These are phyloP conservation scores for Pisolithus tinctorius DNA, from an alignment of 768 basidiomycete species.

Conservation along the genomic window DNA sequence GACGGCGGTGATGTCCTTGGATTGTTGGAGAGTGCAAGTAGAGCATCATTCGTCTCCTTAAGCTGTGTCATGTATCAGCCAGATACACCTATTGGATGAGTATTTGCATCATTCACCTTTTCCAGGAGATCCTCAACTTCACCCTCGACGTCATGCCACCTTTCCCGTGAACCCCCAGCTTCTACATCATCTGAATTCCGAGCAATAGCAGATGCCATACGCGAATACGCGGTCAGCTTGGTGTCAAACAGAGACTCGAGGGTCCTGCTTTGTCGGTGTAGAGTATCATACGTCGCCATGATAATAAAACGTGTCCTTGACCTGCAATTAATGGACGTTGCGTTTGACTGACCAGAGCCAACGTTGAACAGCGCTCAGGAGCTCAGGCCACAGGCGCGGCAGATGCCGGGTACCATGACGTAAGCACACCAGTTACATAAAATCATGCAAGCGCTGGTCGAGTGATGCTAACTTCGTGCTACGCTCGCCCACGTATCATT, in stretches of 20 bases:
- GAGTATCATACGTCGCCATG: conserved; percentile 81
- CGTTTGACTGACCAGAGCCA: no score
- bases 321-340: conserved; percentile 11
- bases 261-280: conserved; percentile 88
- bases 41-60: conserved; percentile 79
- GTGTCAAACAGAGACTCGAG: conserved; percentile 89
- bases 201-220: conserved; percentile 66
- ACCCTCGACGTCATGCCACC: conserved; percentile 77
- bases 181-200: conserved; percentile 54
- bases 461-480: no score
- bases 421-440: no score
- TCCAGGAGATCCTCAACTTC: conserved; percentile 83
- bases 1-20: conserved; percentile 61
- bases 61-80: conserved; percentile 43
- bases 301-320: neutral
- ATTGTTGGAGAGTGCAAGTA: conserved; percentile 59
- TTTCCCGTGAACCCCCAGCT: conserved; percentile 58
- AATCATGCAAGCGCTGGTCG: no score
- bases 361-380: no score
- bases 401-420: no score
- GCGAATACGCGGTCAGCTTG: conserved; percentile 89
- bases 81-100: neutral
- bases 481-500: conserved; percentile 2
- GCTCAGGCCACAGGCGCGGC: no score
- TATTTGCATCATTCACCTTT: conserved; percentile 49